These are phyloP conservation scores for Yamadazyma sp. DNA, from an alignment of 805 yeast genomes.

Conservation along the genomic window DNA sequence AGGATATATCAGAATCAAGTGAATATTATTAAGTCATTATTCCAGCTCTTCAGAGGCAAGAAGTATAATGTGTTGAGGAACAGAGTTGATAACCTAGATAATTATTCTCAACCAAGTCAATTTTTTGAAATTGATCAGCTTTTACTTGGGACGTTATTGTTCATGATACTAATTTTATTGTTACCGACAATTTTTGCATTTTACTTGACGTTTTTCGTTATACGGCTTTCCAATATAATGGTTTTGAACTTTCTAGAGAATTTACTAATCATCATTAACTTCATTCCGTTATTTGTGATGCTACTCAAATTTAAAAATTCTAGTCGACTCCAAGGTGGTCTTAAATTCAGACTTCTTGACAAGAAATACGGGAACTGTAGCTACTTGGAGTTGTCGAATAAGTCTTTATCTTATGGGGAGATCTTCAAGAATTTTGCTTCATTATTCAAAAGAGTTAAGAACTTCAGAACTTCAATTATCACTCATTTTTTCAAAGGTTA, in stretches of 20 bases:
- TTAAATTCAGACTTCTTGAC: constrained; percentile 27
- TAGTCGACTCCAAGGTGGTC: constrained; percentile 57
- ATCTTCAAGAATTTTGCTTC: constrained; percentile 34
- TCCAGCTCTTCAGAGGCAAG: constrained; percentile 84
- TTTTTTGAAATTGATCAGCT: constrained; percentile 80
- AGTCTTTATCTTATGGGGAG: constrained; percentile 36
- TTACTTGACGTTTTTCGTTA: constrained; percentile 67
- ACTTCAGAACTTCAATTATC: constrained; percentile 25
- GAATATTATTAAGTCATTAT: constrained; percentile 65
- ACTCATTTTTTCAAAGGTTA: constrained; percentile 29
- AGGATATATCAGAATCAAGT: constrained; percentile 77
- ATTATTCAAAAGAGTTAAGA: constrained; percentile 29
- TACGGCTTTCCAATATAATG: constrained; percentile 52
- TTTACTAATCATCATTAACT: constrained; percentile 64
- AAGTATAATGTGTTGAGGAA: constrained; percentile 80
- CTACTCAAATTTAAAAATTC: constrained; percentile 79
- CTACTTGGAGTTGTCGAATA: constrained; percentile 34
- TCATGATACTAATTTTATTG: constrained; percentile 73
- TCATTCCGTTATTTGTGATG: constrained; percentile 83
- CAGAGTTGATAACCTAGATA: constrained; percentile 78
- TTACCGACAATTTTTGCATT: constrained; percentile 88
- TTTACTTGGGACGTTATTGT: constrained; percentile 82
- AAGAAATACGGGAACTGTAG: constrained; percentile 9
- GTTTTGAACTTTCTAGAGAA: constrained; percentile 56
- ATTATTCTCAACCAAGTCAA: constrained; percentile 23